Percentiles rank a stretch among this genome's conserved stretches.
These are phyloP conservation scores for Ulota crispa DNA, from an alignment of 225 moss, liverwort and hornwort genomes.

Conservation along the genomic window DNA sequence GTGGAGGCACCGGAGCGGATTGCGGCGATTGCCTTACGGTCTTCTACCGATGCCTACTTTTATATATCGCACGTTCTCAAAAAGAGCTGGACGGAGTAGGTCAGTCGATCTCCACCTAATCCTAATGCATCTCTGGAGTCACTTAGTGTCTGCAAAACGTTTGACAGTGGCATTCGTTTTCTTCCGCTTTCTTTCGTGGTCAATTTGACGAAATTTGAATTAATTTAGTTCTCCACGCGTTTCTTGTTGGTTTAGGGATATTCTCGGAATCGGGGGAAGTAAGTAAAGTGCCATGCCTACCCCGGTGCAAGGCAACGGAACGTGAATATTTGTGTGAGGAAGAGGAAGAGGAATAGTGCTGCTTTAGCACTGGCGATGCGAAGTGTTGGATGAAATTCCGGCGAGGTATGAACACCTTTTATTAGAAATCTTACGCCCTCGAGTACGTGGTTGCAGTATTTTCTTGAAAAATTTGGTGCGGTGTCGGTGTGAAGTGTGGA, in stretches of 20 bases:
- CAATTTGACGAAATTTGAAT: background rate
- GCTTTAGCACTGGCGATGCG: no score
- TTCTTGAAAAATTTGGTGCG: no score
- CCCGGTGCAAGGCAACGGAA: no score
- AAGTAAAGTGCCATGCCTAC: no score
- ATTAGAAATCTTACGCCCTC: no score
- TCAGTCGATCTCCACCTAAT: background rate
- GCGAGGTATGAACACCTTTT: no score
- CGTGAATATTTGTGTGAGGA: no score
- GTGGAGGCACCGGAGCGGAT: background rate
- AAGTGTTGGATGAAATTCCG: no score
- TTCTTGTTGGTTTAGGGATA: no score
- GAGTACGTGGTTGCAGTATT: no score
- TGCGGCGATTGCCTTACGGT: background rate
- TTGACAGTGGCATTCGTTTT: background rate
- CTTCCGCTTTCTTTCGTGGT: background rate
- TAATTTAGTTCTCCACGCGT: background rate
- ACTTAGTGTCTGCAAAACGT: background rate
- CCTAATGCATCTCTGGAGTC: background rate
- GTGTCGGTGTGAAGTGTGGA: background rate
- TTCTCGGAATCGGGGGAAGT: no score
- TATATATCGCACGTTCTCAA: background rate
- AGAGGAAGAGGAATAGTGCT: no score
- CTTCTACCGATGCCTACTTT: background rate
- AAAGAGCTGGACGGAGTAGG: constrained; percentile 7